Percentiles rank a stretch among this genome's conserved stretches.
Conservation (phyloP, 805 yeast genomes). For the Schwanniomyces yamadae region DNA sequence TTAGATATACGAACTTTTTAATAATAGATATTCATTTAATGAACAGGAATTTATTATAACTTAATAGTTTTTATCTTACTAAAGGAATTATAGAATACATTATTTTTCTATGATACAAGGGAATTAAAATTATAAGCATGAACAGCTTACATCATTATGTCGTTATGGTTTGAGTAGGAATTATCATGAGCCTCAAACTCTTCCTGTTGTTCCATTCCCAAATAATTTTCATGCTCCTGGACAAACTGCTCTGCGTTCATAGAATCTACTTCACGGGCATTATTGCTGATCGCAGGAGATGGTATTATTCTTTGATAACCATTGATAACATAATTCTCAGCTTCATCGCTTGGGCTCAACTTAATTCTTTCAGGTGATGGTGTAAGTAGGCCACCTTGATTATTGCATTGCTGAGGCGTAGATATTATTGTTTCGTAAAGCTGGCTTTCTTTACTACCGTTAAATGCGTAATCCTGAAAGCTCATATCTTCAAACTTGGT, state of each 20-base stretch:
- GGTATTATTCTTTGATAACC: constrained; percentile 24
- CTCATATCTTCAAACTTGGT: constrained; percentile 48
- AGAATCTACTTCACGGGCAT: not conserved
- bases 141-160: constrained; percentile 8
- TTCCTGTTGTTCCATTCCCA: constrained; percentile 30
- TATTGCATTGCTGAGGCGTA: constrained; percentile 23
- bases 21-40: too few species aligned
- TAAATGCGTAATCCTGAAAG: constrained; percentile 23
- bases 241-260: constrained; percentile 19
- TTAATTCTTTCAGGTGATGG: constrained; percentile 17
- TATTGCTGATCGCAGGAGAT: constrained; percentile 7
- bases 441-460: constrained; percentile 3
- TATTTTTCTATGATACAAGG: too few species aligned
- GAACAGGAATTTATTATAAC: too few species aligned
- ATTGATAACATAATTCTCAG: constrained; percentile 36
- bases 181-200: constrained; percentile 9
- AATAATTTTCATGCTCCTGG: constrained; percentile 38
- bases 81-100: too few species aligned
- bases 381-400: constrained; percentile 8
- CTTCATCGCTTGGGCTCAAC: constrained; percentile 39
- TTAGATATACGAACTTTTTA: too few species aligned
- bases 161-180: constrained; percentile 5
- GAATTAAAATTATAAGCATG: too few species aligned
- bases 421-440: constrained; percentile 16
- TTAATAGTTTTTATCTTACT: too few species aligned